Evolutionary conservation across 495 filamentous ascomycete species (phyloP).

Genomic region (Penicillium bovifimosum): DNA sequence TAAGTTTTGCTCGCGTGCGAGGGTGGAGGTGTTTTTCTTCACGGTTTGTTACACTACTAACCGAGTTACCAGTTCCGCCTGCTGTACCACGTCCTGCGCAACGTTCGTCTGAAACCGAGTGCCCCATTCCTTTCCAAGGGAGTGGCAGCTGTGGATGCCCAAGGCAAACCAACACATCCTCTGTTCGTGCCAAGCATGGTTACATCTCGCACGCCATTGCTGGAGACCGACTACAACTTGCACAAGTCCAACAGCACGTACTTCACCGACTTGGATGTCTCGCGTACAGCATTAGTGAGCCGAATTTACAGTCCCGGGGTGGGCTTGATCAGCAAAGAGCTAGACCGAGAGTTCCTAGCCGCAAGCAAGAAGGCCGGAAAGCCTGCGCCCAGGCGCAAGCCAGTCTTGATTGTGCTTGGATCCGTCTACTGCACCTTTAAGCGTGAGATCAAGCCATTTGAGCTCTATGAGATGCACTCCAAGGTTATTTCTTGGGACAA

Average conservation of each 20-base stretch:
- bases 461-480: conserved; percentile 62
- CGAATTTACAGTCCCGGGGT: conserved; percentile 55
- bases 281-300: conserved; percentile 57
- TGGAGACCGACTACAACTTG: conserved; percentile 63
- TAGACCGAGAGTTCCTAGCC: conserved; percentile 35
- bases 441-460: conserved; percentile 61
- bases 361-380: conserved; percentile 38
- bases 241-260: conserved; percentile 75
- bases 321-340: conserved; percentile 41
- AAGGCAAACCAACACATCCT: conserved; percentile 36
- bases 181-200: conserved; percentile 54
- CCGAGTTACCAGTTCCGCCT: conserved; percentile 38
- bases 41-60: conserved; percentile 15
- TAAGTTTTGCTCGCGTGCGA: not conserved
- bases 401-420: conserved; percentile 54
- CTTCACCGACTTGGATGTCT: conserved; percentile 67
- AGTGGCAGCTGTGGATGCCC: conserved; percentile 24
- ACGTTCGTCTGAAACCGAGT: conserved; percentile 43
- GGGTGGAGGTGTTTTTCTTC: not conserved
- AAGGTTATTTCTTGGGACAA: conserved; percentile 67
- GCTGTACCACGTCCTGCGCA: conserved; percentile 44
- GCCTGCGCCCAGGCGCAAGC: conserved; percentile 35
- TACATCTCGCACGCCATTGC: conserved; percentile 45
- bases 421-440: conserved; percentile 62
- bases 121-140: conserved; percentile 34